phyloP scores from a whole-genome alignment of 1,284 basidiomycete genomes.

The Cryptococcus amylolentus region DNA sequence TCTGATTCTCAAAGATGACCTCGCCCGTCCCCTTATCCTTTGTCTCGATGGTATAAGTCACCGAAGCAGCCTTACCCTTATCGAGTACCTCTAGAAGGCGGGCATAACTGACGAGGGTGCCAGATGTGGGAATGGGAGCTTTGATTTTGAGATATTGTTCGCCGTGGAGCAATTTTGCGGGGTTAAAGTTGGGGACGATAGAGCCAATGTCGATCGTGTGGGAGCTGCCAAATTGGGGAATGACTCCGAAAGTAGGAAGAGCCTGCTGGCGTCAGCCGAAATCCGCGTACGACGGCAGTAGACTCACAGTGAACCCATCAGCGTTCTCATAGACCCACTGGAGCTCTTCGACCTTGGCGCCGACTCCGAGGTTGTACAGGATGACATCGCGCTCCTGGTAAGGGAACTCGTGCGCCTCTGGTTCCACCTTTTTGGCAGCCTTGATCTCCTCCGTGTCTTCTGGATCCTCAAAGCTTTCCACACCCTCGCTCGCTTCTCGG shows the following conservation, averaged over 20 bases:
- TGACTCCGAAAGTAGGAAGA: constrained; percentile 90
- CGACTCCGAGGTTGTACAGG: constrained; percentile 92
- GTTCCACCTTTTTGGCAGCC: constrained; percentile 67
- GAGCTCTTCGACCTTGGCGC: constrained; percentile 89
- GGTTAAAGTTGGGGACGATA: constrained; percentile 86
- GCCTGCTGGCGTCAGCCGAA: constrained; percentile 49
- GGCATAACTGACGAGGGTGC: constrained; percentile 72
- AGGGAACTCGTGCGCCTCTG: constrained; percentile 61
- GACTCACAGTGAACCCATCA: constrained; percentile 63
- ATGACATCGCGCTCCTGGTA: constrained; percentile 90
- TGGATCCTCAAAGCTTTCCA: constrained; percentile 62
- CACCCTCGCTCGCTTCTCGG: constrained; percentile 44
- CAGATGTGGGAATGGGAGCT: constrained; percentile 79
- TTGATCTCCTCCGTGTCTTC: constrained; percentile 82
- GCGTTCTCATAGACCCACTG: constrained; percentile 88
- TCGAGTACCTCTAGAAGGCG: constrained; percentile 53
- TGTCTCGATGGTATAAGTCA: constrained; percentile 73
- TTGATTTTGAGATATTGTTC: constrained; percentile 94
- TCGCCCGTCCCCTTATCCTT: constrained; percentile 74
- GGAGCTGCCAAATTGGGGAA: constrained; percentile 79
- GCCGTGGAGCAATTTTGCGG: constrained; percentile 94
- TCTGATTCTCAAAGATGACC: constrained; percentile 87
- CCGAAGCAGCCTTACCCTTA: constrained; percentile 83
- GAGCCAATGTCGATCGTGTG: constrained; percentile 68
- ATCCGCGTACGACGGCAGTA: background rate